phyloP scores from a whole-genome alignment of 2,329 filamentous ascomycete genomes.

The Trichothecium sympodiale region DNA sequence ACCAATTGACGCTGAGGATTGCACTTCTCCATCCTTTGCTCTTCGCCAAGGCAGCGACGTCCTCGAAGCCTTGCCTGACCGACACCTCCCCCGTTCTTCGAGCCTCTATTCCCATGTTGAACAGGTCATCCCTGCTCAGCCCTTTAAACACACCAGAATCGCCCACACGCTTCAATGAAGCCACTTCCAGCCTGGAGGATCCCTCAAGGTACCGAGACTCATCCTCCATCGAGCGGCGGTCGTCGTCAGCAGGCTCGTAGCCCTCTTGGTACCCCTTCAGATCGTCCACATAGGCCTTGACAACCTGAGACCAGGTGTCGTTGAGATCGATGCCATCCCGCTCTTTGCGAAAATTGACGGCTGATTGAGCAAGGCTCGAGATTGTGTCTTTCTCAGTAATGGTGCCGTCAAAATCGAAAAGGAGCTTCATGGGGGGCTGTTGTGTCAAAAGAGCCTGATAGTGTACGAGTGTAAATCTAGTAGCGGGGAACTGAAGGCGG shows the following conservation, averaged over 20 bases:
- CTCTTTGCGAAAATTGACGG: constrained; percentile 23
- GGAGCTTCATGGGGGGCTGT: constrained; percentile 25
- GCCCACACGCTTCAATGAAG: constrained; percentile 32
- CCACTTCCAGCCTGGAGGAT: constrained; percentile 30
- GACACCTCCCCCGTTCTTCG: constrained; percentile 19
- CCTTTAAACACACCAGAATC: constrained; percentile 32
- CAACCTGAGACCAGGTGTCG: constrained; percentile 31
- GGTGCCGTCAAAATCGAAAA: constrained; percentile 50
- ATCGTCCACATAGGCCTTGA: constrained; percentile 33
- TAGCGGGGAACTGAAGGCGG: no score
- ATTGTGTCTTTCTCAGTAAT: constrained; percentile 46
- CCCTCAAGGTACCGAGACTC: constrained; percentile 33
- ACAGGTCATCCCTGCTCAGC: constrained; percentile 20
- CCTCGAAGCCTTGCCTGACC: constrained; percentile 28
- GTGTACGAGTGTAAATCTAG: no score
- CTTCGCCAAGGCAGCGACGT: constrained; percentile 15
- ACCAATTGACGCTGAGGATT: constrained; percentile 43
- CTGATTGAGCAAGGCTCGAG: constrained; percentile 30
- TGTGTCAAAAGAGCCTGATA: no score
- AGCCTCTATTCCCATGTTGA: constrained; percentile 24
- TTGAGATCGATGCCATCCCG: constrained; percentile 20
- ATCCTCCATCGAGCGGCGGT: constrained; percentile 21
- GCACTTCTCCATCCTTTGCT: constrained; percentile 25
- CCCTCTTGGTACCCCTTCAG: constrained; percentile 21
- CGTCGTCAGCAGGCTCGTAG: constrained; percentile 19